Evolutionary conservation across 345 rosid genomes (phyloP).

Genomic region (Diplotaxis tenuifolia): DNA sequence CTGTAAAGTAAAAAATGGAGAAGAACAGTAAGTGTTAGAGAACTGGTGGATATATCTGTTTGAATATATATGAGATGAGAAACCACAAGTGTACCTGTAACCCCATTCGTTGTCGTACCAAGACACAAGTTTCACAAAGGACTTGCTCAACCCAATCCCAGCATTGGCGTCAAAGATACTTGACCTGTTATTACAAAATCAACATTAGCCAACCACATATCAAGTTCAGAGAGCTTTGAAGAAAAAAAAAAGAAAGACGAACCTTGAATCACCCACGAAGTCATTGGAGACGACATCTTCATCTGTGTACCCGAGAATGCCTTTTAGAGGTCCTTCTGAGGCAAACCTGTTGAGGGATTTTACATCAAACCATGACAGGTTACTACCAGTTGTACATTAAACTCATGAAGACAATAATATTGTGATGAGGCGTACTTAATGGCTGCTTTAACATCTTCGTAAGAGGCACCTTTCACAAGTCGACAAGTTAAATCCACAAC

Average conservation of each 20-base stretch:
- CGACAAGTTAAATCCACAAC: constrained; percentile 98
- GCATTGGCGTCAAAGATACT: constrained; percentile 99
- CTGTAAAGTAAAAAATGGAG: constrained; percentile 44
- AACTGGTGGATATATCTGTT: not conserved
- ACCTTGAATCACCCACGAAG: constrained; percentile 91
- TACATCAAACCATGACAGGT: constrained; percentile 15
- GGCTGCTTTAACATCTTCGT: constrained; percentile 91
- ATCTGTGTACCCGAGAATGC: constrained; percentile 95
- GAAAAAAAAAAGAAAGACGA: constrained; percentile 7
- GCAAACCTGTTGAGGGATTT: constrained; percentile 57
- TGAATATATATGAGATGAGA: not conserved
- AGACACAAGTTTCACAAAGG: constrained; percentile 84
- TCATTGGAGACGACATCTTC: constrained; percentile 98
- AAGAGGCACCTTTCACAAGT: constrained; percentile 88
- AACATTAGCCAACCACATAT: not conserved
- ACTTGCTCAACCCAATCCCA: constrained; percentile 79
- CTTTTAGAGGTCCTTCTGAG: constrained; percentile 80
- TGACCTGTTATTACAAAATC: constrained; percentile 50
- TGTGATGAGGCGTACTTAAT: constrained; percentile 54
- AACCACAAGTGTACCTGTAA: constrained; percentile 62
- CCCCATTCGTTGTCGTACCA: constrained; percentile 99
- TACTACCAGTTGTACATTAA: not conserved
- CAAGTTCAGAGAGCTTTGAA: not conserved
- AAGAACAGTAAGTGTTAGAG: not conserved
- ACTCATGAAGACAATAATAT: not conserved